A percentile compares a stretch with the other conserved stretches of the same genome.
These are phyloP conservation scores for Botrytis porri DNA, from an alignment of 2,329 filamentous ascomycete genomes.

Conservation along the genomic window DNA sequence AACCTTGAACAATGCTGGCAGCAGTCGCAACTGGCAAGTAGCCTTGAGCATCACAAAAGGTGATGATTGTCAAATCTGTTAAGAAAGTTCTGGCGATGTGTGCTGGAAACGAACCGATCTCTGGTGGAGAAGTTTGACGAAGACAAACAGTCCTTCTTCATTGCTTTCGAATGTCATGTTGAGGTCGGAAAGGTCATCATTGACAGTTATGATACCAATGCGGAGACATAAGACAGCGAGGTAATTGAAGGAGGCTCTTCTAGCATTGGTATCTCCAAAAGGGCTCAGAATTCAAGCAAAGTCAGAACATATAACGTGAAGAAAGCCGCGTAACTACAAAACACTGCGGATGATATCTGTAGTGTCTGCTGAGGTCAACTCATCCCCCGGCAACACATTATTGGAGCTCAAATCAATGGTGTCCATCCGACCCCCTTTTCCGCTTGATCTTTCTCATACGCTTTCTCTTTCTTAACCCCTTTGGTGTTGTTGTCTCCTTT, in stretches of 20 bases:
- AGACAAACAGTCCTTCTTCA: conserved; percentile 21
- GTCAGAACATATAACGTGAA: conserved; percentile 31
- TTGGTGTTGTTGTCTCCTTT: neutral
- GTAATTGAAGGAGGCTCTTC: conserved; percentile 24
- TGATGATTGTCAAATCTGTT: conserved; percentile 29
- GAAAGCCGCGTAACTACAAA: conserved; percentile 29
- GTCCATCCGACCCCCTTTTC: neutral
- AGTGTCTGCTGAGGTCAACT: too few species aligned
- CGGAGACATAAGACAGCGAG: conserved; percentile 23
- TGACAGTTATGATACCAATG: conserved; percentile 28
- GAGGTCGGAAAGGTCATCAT: conserved; percentile 27
- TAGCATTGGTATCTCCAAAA: conserved; percentile 28
- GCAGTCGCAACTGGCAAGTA: conserved; percentile 9
- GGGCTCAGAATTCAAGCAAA: conserved; percentile 29
- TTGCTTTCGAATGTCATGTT: conserved; percentile 25
- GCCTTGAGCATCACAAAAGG: conserved; percentile 23
- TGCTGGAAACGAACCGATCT: conserved; percentile 22
- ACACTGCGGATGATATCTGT: conserved; percentile 22
- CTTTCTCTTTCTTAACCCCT: neutral
- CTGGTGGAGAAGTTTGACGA: conserved; percentile 24
- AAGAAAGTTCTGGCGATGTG: conserved; percentile 26
- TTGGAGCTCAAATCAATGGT: too few species aligned
- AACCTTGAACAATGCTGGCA: conserved; percentile 3
- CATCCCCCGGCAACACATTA: too few species aligned
- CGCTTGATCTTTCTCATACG: neutral